Evolutionary conservation across 2,329 filamentous ascomycete genomes (phyloP).

Genomic region (Penicillium sp.): DNA sequence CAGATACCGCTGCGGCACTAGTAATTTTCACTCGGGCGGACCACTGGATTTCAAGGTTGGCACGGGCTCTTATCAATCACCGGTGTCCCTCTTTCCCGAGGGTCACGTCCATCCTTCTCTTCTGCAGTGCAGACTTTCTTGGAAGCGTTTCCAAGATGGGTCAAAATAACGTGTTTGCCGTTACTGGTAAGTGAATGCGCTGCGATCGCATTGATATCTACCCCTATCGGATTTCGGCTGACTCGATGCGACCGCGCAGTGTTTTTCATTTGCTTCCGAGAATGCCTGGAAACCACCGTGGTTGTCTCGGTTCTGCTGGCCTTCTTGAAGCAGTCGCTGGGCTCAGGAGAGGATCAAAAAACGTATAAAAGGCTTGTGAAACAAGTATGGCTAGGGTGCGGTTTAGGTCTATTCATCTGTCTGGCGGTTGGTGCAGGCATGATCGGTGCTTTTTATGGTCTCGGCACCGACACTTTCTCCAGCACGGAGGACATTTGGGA

Average conservation of each 20-base stretch:
- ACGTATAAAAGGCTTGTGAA: slow-evolving; percentile 67
- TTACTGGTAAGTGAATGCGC: slow-evolving; percentile 13
- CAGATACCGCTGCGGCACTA: slow-evolving; percentile 12
- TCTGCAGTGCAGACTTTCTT: background rate
- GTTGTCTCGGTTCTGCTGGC: slow-evolving; percentile 84
- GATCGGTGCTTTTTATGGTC: slow-evolving; percentile 71
- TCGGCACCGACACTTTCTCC: slow-evolving; percentile 67
- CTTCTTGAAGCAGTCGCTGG: slow-evolving; percentile 79
- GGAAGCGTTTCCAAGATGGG: slow-evolving; percentile 13
- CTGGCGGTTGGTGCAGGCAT: slow-evolving; percentile 64
- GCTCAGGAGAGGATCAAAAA: slow-evolving; percentile 58
- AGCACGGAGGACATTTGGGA: slow-evolving; percentile 75
- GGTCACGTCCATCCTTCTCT: background rate
- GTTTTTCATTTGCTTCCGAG: slow-evolving; percentile 60
- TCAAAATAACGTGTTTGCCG: slow-evolving; percentile 22
- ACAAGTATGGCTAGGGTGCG: slow-evolving; percentile 57
- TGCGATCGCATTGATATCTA: background rate
- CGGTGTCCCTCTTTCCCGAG: background rate
- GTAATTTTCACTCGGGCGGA: slow-evolving; percentile 10
- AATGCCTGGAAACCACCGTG: slow-evolving; percentile 78
- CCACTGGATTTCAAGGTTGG: background rate
- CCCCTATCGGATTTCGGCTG: background rate
- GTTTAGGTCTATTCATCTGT: slow-evolving; percentile 62
- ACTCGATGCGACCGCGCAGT: slow-evolving; percentile 13
- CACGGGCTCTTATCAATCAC: slow-evolving; percentile 15